phyloP scores from a whole-genome alignment of 805 yeast species.

The Candida oleophila region DNA sequence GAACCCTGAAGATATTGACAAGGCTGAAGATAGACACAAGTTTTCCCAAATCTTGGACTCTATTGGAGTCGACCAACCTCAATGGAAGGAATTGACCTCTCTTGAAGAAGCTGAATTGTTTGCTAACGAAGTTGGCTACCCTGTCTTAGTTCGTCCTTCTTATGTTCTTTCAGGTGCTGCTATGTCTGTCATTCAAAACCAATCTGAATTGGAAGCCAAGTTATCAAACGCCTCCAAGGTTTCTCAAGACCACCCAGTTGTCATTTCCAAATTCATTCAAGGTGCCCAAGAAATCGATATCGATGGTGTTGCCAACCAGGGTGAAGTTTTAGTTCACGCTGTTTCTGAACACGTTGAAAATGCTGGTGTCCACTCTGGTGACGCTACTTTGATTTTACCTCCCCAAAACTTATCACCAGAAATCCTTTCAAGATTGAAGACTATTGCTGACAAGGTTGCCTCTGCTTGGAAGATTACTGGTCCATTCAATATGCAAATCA shows the following conservation, averaged over 20 bases:
- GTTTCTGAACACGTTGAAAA: conserved; percentile 97
- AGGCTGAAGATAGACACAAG: conserved; percentile 98
- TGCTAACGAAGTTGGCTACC: conserved; percentile 86
- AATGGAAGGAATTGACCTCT: conserved; percentile 93
- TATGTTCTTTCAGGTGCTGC: conserved; percentile 98
- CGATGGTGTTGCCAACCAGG: conserved; percentile 92
- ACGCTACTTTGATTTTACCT: conserved; percentile 92
- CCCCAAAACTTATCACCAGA: conserved; percentile 75
- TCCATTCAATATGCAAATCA: conserved; percentile 98
- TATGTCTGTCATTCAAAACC: conserved; percentile 86
- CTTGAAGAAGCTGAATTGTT: conserved; percentile 80
- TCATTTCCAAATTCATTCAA: conserved; percentile 90
- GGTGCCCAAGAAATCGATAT: conserved; percentile 97
- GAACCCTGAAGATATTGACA: conserved; percentile 90
- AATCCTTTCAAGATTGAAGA: conserved; percentile 72
- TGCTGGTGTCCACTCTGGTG: conserved; percentile 99
- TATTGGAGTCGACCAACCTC: conserved; percentile 93
- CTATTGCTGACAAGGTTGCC: conserved; percentile 91
- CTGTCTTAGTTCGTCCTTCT: conserved; percentile 96
- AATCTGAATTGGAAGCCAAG: conserved; percentile 77
- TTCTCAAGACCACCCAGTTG: conserved; percentile 96
- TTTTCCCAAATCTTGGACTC: conserved; percentile 92
- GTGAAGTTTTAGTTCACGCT: conserved; percentile 88
- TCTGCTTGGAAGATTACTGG: conserved; percentile 94
- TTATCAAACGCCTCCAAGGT: conserved; percentile 87